Evolutionary conservation across 139 green algal species (phyloP).

Genomic region (Chloropicon primus): DNA sequence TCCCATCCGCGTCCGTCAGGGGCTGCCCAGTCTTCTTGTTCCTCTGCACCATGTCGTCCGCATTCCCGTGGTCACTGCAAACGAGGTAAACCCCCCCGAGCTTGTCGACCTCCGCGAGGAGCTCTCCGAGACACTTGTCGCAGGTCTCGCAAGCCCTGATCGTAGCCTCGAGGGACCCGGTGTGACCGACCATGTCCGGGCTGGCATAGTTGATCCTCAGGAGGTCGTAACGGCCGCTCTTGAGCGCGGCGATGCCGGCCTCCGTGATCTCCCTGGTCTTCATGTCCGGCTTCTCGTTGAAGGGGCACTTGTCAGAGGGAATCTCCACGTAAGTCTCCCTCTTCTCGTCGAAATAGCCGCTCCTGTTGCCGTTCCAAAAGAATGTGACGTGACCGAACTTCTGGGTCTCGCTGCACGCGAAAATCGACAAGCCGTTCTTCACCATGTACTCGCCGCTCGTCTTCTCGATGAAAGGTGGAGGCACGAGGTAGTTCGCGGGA

Average conservation of each 20-base stretch:
- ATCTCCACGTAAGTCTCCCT: slow-evolving; percentile 88
- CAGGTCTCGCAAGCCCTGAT: slow-evolving; percentile 37
- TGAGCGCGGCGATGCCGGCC: slow-evolving; percentile 70
- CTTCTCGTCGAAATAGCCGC: slow-evolving; percentile 75
- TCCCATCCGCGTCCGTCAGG: slow-evolving; percentile 43
- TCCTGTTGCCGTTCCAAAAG: slow-evolving; percentile 97
- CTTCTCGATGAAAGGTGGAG: slow-evolving; percentile 64
- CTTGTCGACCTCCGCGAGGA: slow-evolving; percentile 33
- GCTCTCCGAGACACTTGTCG: slow-evolving; percentile 61
- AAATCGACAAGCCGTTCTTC: slow-evolving; percentile 67
- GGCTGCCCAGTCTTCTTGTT: slow-evolving; percentile 72
- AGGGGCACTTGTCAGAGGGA: slow-evolving; percentile 74
- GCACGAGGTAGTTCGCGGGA: slow-evolving; percentile 78
- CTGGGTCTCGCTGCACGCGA: slow-evolving; percentile 88
- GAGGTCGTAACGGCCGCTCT: slow-evolving; percentile 39
- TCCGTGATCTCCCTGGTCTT: slow-evolving; percentile 86
- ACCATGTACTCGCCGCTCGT: slow-evolving; percentile 69
- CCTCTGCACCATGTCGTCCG: slow-evolving; percentile 92
- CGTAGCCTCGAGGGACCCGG: slow-evolving; percentile 41
- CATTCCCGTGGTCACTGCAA: slow-evolving; percentile 87
- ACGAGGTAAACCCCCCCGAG: slow-evolving; percentile 58
- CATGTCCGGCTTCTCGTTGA: slow-evolving; percentile 88
- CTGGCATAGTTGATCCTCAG: slow-evolving; percentile 66
- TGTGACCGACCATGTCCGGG: slow-evolving; percentile 74
- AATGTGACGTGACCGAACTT: slow-evolving; percentile 93